Percentiles rank a stretch among this genome's conserved stretches.
phyloP scores from a whole-genome alignment of 73 alveolate genomes.

The Blepharisma japonicum region DNA sequence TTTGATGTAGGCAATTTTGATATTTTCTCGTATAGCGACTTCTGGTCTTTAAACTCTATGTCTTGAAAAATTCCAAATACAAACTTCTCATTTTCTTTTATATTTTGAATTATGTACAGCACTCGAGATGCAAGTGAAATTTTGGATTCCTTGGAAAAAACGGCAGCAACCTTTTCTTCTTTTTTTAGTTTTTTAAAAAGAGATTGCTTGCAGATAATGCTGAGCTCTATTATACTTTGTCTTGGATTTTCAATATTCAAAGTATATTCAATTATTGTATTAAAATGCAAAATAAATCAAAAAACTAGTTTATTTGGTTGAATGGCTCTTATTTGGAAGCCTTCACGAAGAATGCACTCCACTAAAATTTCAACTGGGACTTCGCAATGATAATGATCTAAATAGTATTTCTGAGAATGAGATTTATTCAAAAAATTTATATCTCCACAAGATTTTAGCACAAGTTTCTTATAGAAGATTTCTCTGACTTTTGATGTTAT shows the following conservation, averaged over 20 bases:
- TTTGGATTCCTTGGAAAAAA: not conserved
- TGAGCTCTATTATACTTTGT: not conserved
- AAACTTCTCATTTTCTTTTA: constrained; percentile 17
- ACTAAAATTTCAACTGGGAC: not conserved
- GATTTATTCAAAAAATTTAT: no score
- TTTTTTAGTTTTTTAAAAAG: not conserved
- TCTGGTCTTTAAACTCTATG: not conserved
- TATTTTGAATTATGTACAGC: not conserved
- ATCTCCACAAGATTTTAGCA: not conserved
- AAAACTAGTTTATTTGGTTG: not conserved
- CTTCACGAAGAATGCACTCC: constrained; percentile 4
- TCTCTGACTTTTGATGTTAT: not conserved
- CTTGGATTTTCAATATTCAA: not conserved
- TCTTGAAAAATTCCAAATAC: not conserved
- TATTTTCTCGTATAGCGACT: not conserved
- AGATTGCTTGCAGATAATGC: not conserved
- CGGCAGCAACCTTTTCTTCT: not conserved
- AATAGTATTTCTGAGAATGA: not conserved
- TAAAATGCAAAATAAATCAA: not conserved
- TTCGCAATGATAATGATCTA: not conserved
- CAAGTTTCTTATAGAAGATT: not conserved
- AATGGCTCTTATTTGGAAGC: not conserved
- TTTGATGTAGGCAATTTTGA: not conserved
- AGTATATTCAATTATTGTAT: not conserved
- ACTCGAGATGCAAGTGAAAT: not conserved